Evolutionary conservation across 495 filamentous ascomycete species (phyloP).

Genomic region (Aspergillus conjunctus): DNA sequence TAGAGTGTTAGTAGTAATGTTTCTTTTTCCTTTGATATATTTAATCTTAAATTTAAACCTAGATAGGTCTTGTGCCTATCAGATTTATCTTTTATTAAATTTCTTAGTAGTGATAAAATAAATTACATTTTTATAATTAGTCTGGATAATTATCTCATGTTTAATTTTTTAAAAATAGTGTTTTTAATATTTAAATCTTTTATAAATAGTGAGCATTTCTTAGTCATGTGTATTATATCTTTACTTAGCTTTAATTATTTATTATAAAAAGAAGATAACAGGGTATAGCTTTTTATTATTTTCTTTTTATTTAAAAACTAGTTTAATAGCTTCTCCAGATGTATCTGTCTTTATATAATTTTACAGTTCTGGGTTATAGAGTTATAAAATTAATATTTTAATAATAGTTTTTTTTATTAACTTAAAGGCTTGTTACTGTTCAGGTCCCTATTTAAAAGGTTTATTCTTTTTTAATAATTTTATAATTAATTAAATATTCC

Average conservation of each 20-base stretch:
- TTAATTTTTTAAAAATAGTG: conserved; percentile 11
- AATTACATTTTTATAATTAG: conserved; percentile 18
- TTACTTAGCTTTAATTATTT: conserved; percentile 5
- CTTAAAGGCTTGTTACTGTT: background rate
- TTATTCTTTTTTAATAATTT: conserved; percentile 6
- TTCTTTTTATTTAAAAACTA: conserved; percentile 7
- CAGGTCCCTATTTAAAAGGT: background rate
- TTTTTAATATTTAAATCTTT: conserved; percentile 9
- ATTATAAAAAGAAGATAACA: background rate
- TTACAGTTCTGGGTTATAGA: background rate
- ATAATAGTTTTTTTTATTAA: background rate
- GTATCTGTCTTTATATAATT: conserved; percentile 12
- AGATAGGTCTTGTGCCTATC: background rate
- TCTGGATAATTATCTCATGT: conserved; percentile 12
- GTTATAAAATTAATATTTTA: background rate
- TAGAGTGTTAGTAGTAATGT: conserved; percentile 5
- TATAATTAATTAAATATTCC: background rate
- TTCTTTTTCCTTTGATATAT: conserved; percentile 10
- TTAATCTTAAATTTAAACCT: background rate
- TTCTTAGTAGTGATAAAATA: conserved; percentile 8
- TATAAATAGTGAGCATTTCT: conserved; percentile 9
- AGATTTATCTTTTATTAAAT: conserved; percentile 4
- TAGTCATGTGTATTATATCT: conserved; percentile 11
- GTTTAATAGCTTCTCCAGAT: conserved; percentile 6
- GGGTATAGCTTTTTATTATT: background rate